These are phyloP conservation scores for Malania oleifera DNA, from an alignment of 164 flowering plant species.

Conservation along the genomic window DNA sequence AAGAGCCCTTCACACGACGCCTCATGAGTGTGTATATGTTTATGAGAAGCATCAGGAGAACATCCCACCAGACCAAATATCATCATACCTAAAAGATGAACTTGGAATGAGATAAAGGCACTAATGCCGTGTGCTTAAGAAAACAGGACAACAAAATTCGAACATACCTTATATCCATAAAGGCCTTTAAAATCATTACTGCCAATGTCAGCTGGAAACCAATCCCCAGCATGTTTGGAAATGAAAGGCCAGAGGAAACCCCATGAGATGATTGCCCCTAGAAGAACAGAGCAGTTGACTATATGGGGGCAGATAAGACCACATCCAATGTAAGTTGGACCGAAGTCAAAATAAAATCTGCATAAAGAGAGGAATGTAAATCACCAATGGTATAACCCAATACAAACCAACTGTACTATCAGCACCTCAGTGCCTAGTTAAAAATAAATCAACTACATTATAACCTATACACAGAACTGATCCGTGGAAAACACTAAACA, in stretches of 20 bases:
- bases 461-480: no score
- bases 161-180: conserved; percentile 89
- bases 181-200: conserved; percentile 94
- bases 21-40: no score
- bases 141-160: background rate
- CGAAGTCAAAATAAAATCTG: conserved; percentile 98
- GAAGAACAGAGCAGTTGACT: conserved; percentile 87
- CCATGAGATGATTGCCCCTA: conserved; percentile 96
- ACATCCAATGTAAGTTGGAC: conserved; percentile 95
- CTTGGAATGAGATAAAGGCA: background rate
- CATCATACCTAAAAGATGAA: no score
- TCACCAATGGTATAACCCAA: background rate
- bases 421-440: no score
- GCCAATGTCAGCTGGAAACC: conserved; percentile 87
- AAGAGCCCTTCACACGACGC: no score
- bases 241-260: conserved; percentile 95
- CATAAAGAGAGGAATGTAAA: conserved; percentile 15
- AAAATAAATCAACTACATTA: background rate
- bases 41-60: no score
- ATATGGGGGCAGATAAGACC: conserved; percentile 98
- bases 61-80: no score
- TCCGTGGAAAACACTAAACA: no score
- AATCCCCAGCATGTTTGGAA: conserved; percentile 70
- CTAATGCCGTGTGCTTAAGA: background rate
- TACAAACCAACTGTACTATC: no score